Percentiles rank a stretch among this genome's conserved stretches.
These are phyloP conservation scores for Mycena metata DNA, from an alignment of 768 basidiomycete genomes.

Conservation along the genomic window DNA sequence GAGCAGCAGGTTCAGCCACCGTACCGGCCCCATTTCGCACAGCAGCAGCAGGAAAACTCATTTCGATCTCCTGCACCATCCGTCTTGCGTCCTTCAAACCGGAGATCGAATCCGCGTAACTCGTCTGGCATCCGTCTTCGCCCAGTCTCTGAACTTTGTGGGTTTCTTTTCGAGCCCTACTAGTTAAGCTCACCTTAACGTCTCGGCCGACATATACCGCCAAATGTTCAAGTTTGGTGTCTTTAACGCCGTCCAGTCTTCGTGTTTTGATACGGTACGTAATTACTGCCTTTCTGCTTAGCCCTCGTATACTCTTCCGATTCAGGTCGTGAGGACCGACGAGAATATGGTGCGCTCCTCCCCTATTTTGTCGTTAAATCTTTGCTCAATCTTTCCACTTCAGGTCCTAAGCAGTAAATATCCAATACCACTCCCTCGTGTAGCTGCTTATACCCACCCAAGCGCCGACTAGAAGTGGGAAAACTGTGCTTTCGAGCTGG, in stretches of 20 bases:
- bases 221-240: conserved; percentile 88
- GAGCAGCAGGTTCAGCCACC: background rate
- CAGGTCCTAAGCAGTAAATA: conserved; percentile 79
- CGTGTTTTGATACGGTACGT: conserved; percentile 81
- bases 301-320: background rate
- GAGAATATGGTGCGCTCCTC: conserved; percentile 73
- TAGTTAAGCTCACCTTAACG: conserved; percentile 24
- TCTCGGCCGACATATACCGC: conserved; percentile 83
- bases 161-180: conserved; percentile 38
- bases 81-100: conserved; percentile 3
- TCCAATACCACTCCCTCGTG: background rate
- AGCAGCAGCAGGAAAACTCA: conserved; percentile 1
- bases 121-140: conserved; percentile 66
- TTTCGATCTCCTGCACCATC: conserved; percentile 19
- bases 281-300: background rate
- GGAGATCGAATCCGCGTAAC: conserved; percentile 50
- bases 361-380: conserved; percentile 5
- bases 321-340: conserved; percentile 68
- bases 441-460: conserved; percentile 27
- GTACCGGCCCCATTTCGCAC: conserved; percentile 5
- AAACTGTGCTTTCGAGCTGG: conserved; percentile 96
- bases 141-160: conserved; percentile 82
- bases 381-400: conserved; percentile 24
- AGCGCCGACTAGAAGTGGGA: conserved; percentile 98
- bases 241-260: conserved; percentile 93